A percentile compares a stretch with the other conserved stretches of the same genome.
These are phyloP conservation scores for Quillaja saponaria DNA, from an alignment of 306 rosid genomes.

Conservation along the genomic window DNA sequence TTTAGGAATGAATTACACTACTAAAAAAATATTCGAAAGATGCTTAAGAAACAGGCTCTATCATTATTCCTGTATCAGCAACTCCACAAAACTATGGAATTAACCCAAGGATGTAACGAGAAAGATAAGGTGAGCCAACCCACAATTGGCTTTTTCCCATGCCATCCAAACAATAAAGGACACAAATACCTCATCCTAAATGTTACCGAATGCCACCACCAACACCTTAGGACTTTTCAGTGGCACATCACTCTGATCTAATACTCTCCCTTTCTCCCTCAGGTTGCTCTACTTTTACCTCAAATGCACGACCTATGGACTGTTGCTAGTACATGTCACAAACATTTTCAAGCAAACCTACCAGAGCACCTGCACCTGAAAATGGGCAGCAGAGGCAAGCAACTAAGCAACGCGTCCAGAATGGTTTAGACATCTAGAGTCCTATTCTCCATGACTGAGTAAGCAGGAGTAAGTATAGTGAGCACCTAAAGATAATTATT, in stretches of 20 bases:
- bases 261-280: not conserved
- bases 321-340: constrained; percentile 3
- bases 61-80: not conserved
- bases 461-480: not conserved
- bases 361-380: constrained; percentile 8
- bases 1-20: no score
- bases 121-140: not conserved
- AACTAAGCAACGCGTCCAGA: constrained; percentile 10
- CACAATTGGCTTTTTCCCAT: not conserved
- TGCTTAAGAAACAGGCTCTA: not conserved
- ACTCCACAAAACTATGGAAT: not conserved
- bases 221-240: constrained; percentile 14
- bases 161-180: not conserved
- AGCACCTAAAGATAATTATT: constrained; percentile 11
- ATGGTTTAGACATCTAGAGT: not conserved
- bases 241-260: constrained; percentile 7
- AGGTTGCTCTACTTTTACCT: constrained; percentile 6
- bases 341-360: constrained; percentile 1
- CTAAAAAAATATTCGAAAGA: no score
- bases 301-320: not conserved
- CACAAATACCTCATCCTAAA: not conserved
- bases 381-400: constrained; percentile 9
- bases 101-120: no score
- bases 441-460: not conserved
- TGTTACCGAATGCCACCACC: not conserved